Conservation (phyloP, 1,284 basidiomycete species). For the Marasmius fiardii region DNA sequence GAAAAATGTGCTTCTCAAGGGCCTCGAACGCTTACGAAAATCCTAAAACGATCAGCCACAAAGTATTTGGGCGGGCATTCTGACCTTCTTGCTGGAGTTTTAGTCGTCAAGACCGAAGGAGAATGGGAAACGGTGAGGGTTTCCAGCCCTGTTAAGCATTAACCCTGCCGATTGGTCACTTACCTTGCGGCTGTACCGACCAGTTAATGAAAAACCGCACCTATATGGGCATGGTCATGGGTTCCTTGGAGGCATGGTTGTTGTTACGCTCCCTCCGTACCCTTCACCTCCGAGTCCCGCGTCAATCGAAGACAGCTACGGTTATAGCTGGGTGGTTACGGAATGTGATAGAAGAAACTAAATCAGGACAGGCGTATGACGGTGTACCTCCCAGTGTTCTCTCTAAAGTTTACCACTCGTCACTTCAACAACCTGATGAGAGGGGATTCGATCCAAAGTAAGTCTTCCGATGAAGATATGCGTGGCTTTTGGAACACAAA, state of each 20-base stretch:
- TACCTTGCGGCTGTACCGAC: not conserved
- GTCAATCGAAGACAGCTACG: conserved; percentile 76
- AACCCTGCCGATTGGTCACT: not conserved
- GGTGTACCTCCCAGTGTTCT: conserved; percentile 69
- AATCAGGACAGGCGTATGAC: conserved; percentile 41
- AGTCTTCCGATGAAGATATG: too few relatives aligned
- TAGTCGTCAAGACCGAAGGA: conserved; percentile 65
- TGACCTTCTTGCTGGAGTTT: conserved; percentile 79
- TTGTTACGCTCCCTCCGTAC: conserved; percentile 85
- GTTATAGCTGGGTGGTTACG: conserved; percentile 74
- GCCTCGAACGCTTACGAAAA: not conserved
- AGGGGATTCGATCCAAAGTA: conserved; percentile 61
- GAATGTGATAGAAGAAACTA: conserved; percentile 41
- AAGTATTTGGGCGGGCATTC: conserved; percentile 93
- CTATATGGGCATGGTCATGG: conserved; percentile 70
- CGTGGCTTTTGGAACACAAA: too few relatives aligned
- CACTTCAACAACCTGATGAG: conserved; percentile 66
- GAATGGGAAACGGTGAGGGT: conserved; percentile 68
- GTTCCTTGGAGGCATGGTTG: conserved; percentile 85
- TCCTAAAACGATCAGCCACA: conserved; percentile 56
- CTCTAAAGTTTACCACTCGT: conserved; percentile 74
- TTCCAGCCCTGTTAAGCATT: not conserved
- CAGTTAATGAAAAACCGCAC: conserved; percentile 68
- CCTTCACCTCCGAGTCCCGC: conserved; percentile 73
- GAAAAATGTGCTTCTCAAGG: not conserved